Evolutionary conservation across 1,284 basidiomycete genomes (phyloP).

Genomic region (Leccinum solheimii): DNA sequence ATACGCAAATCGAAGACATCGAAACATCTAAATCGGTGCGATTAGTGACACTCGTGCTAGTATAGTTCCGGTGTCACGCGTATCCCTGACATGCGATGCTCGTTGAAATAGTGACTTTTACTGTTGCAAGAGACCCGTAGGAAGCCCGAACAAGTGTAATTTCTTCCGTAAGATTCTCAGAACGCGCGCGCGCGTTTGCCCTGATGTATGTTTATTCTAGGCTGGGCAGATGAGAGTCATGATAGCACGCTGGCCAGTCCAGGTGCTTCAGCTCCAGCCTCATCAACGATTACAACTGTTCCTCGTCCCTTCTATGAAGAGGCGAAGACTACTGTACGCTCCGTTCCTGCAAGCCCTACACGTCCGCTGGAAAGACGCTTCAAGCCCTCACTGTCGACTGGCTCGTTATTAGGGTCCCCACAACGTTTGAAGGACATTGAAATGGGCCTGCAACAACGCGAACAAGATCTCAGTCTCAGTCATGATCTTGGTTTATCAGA

Average conservation of each 20-base stretch:
- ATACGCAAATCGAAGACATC: conserved; percentile 22
- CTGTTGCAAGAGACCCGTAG: conserved; percentile 23
- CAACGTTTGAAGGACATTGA: conserved; percentile 23
- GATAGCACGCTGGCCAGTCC: neutral
- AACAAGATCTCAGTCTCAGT: conserved; percentile 16
- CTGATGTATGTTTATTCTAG: conserved; percentile 9
- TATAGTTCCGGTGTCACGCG: neutral
- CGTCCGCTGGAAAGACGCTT: neutral
- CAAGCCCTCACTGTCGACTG: neutral
- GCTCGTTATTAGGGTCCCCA: conserved; percentile 7
- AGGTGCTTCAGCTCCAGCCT: conserved; percentile 4
- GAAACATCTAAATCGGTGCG: conserved; percentile 27
- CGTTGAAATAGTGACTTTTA: conserved; percentile 25
- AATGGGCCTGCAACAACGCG: conserved; percentile 22
- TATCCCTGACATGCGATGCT: conserved; percentile 8
- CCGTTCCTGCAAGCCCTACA: neutral
- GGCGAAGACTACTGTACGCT: neutral
- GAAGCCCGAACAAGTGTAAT: conserved; percentile 16
- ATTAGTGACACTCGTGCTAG: neutral
- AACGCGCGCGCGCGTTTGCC: neutral
- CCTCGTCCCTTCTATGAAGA: conserved; percentile 2
- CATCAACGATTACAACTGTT: neutral
- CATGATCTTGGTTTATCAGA: conserved; percentile 9
- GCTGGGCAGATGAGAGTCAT: conserved; percentile 19
- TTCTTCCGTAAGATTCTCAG: conserved; percentile 24